Conservation (phyloP, 768 basidiomycete species). For the Mycena rebaudengoi region DNA sequence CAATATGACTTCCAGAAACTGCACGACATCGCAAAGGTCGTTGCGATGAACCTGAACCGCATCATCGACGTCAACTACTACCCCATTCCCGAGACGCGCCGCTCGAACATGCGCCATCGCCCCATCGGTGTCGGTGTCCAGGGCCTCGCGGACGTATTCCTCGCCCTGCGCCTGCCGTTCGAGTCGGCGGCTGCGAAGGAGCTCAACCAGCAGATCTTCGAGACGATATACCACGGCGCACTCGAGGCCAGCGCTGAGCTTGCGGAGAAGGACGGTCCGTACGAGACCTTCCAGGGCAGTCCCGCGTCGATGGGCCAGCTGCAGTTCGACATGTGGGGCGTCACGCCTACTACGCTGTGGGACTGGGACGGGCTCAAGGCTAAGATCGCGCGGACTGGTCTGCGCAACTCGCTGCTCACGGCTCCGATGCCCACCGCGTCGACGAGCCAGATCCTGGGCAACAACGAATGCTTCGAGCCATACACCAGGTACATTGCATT, state of each 20-base stretch:
- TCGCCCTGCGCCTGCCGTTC: slow-evolving; percentile 85
- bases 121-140: slow-evolving; percentile 87
- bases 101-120: slow-evolving; percentile 83
- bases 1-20: slow-evolving; percentile 80
- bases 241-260: slow-evolving; percentile 79
- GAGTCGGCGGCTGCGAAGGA: slow-evolving; percentile 73
- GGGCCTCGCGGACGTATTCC: slow-evolving; percentile 86
- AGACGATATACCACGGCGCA: slow-evolving; percentile 86
- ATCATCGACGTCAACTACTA: slow-evolving; percentile 84
- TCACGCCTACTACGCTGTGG: slow-evolving; percentile 74
- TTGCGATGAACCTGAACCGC: slow-evolving; percentile 78
- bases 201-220: slow-evolving; percentile 84
- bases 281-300: slow-evolving; percentile 76
- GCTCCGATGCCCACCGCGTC: slow-evolving; percentile 91
- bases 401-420: slow-evolving; percentile 80
- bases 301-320: slow-evolving; percentile 73
- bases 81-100: slow-evolving; percentile 77
- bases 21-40: slow-evolving; percentile 80
- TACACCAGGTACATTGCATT: no score
- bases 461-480: slow-evolving; percentile 89
- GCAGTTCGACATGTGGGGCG: slow-evolving; percentile 83
- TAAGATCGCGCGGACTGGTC: slow-evolving; percentile 70
- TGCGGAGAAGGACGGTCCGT: slow-evolving; percentile 66
- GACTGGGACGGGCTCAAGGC: slow-evolving; percentile 78
- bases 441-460: slow-evolving; percentile 84